Conservation (phyloP, 139 green algal species). For the Volvox reticuliferus region DNA sequence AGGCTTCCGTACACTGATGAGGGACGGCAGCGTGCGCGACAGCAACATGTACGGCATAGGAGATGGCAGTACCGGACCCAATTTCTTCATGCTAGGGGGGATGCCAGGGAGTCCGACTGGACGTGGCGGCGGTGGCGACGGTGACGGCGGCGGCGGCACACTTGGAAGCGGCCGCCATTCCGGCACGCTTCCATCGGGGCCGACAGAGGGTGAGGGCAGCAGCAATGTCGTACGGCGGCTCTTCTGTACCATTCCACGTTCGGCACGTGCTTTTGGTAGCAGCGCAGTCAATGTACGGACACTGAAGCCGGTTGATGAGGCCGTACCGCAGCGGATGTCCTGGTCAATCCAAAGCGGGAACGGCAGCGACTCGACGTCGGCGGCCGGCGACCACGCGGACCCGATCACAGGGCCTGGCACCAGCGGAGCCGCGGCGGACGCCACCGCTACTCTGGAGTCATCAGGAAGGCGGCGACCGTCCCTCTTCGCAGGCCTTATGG, state of each 20-base stretch:
- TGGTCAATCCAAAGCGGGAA: not conserved
- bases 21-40: not conserved
- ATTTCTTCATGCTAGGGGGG: slow-evolving; percentile 31
- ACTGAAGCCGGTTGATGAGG: slow-evolving; percentile 1
- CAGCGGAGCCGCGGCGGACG: not conserved
- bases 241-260: not conserved
- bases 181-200: not conserved
- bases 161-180: not conserved
- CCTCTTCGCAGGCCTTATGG: not conserved
- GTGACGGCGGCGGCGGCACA: not conserved
- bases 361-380: not conserved
- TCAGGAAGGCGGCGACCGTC: not conserved
- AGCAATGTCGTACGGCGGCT: not conserved
- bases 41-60: not conserved
- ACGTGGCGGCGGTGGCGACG: not conserved
- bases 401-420: not conserved
- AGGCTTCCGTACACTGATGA: slow-evolving; percentile 28
- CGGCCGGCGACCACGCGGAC: no score
- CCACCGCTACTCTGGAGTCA: not conserved
- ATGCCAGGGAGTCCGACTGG: not conserved
- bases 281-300: not conserved
- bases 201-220: not conserved
- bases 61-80: slow-evolving; percentile 11
- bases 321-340: no score
- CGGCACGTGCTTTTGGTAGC: not conserved